phyloP scores from a whole-genome alignment of 83 land plant species.

The Picea mariana region DNA sequence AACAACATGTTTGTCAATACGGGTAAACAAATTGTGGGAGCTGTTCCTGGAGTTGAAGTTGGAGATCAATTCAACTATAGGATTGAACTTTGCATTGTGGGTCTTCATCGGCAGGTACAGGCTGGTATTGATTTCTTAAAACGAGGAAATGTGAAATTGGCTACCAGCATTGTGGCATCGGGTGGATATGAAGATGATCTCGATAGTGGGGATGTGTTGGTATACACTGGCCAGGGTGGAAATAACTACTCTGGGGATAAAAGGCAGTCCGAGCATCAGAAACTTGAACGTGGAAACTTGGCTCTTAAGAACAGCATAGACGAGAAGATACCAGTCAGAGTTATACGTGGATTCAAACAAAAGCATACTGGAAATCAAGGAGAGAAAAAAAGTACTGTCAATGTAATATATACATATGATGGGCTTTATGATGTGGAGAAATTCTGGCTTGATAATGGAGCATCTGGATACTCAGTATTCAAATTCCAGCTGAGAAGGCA shows the following conservation, averaged over 20 bases:
- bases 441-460: conserved; percentile 43
- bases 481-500: conserved; percentile 59
- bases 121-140: conserved; percentile 6
- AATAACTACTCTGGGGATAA: conserved; percentile 2
- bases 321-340: conserved; percentile 53
- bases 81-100: conserved; percentile 28
- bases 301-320: conserved; percentile 62
- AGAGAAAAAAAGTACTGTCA: conserved; percentile 15
- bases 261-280: conserved; percentile 31
- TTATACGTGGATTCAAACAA: conserved; percentile 56
- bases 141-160: conserved; percentile 4
- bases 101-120: conserved; percentile 18
- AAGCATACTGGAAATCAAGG: neutral
- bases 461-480: conserved; percentile 51
- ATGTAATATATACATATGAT: conserved; percentile 59
- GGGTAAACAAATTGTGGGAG: conserved; percentile 24
- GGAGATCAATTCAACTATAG: conserved; percentile 35
- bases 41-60: conserved; percentile 33
- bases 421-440: conserved; percentile 74
- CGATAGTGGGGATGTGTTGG: conserved; percentile 28
- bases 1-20: neutral
- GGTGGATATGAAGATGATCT: conserved; percentile 39
- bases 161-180: conserved; percentile 28
- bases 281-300: conserved; percentile 70
- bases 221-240: conserved; percentile 47